Evolutionary conservation across 2,329 filamentous ascomycete genomes (phyloP), one percentile per base, ranked within the genome.

Genomic region (Xylaria multiplex): DNA sequence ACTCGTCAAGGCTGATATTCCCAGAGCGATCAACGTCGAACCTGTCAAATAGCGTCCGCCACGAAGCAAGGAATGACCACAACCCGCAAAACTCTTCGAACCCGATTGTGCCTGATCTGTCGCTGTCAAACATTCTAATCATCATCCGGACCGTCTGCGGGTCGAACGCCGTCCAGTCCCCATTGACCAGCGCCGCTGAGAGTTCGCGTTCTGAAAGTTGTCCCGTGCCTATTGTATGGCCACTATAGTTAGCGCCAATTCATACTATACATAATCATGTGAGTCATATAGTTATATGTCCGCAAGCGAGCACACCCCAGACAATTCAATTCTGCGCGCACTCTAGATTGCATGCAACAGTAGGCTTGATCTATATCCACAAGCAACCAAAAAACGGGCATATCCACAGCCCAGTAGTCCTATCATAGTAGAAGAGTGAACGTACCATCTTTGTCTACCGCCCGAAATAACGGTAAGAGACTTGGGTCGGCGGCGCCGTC

Each of bases 61-160:
- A 99, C 19, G 93, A 93, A 42, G 93, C 93, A 45, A 99, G 86
- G 81, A 98, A 99, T 19, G 92, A 93, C 96, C 96, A 99, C 24
- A 99, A 85, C 19, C 93, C 95, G 77, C 94, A 96, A 79, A 99
- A 99, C 80, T 98, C 96, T 70, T 96, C 90, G 79, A 97, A 98
- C 67, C 91, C 93, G 78, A 99, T 96, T 14, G 91, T 92, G 58
- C 94, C 93, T 68, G 88, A 91, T 73, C 92, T 91, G 80, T 97
- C 92, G 65, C 91, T 92, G 81, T 98, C 95, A 81, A 99, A 99
- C 96, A 99, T 98, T 77, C 94, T 91, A 72, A 99, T 97, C 94
- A 99, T 97, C 93, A 98, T 97, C 76, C 91, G 91, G 70, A 98
- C 94, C 1, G 96, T 99, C 74, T 97, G 92, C 4, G 90, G 86